Conservation (phyloP, 345 rosid genomes). For the Eucalyptus sp. region DNA sequence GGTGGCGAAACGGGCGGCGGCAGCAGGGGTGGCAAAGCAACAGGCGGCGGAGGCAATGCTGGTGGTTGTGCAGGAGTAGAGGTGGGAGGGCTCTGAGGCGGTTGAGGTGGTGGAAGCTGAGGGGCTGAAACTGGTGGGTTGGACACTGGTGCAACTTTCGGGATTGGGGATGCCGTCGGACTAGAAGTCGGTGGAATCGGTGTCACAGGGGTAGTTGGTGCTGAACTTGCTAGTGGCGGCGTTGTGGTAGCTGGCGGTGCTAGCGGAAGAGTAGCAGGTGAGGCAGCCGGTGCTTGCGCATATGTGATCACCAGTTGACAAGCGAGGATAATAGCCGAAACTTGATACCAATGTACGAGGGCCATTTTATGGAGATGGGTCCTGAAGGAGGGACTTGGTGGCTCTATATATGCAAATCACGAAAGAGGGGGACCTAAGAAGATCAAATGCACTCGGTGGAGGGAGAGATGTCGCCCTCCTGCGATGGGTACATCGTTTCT, state of each 20-base stretch:
- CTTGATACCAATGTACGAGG: slow-evolving; percentile 16
- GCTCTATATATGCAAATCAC: neutral
- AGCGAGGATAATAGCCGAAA: slow-evolving; percentile 18
- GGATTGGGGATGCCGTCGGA: slow-evolving; percentile 43
- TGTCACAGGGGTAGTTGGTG: neutral
- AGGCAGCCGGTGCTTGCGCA: slow-evolving; percentile 68
- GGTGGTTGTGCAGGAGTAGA: neutral
- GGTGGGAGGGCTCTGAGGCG: neutral
- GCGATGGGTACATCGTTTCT: slow-evolving; percentile 45
- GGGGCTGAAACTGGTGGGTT: slow-evolving; percentile 50
- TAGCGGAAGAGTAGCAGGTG: slow-evolving; percentile 34
- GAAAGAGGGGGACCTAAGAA: neutral
- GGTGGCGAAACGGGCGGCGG: slow-evolving; percentile 36
- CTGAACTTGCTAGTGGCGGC: slow-evolving; percentile 25
- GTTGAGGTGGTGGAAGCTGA: slow-evolving; percentile 32
- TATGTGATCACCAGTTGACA: slow-evolving; percentile 20
- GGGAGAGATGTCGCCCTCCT: slow-evolving; percentile 36
- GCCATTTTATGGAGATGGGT: slow-evolving; percentile 31
- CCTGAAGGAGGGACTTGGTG: neutral
- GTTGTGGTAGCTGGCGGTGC: slow-evolving; percentile 24
- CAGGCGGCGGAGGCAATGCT: slow-evolving; percentile 30
- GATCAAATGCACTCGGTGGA: slow-evolving; percentile 27
- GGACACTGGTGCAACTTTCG: slow-evolving; percentile 50
- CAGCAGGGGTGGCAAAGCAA: slow-evolving; percentile 39
- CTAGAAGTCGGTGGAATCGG: slow-evolving; percentile 38